These are phyloP conservation scores for Wallemia ichthyophaga DNA, from an alignment of 1,284 basidiomycete species.

Conservation along the genomic window DNA sequence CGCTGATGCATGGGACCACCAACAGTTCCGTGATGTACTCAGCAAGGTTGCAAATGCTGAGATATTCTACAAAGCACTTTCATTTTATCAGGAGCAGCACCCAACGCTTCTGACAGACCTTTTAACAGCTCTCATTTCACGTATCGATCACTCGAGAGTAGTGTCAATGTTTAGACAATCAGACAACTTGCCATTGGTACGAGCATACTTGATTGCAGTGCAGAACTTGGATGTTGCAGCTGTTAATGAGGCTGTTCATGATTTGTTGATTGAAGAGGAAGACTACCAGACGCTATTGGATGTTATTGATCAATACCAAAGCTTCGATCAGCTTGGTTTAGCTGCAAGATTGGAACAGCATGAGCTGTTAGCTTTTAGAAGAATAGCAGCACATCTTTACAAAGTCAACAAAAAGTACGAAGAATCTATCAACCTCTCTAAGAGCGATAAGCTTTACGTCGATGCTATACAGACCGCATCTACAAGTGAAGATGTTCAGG, in stretches of 20 bases:
- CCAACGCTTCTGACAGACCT: constrained; percentile 79
- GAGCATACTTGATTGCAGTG: constrained; percentile 82
- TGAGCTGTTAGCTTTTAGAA: constrained; percentile 75
- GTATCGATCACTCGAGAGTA: constrained; percentile 80
- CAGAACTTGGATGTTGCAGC: constrained; percentile 88
- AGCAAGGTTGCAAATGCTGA: constrained; percentile 92
- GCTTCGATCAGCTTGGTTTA: constrained; percentile 74
- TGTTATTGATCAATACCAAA: constrained; percentile 89
- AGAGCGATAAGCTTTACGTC: constrained; percentile 84
- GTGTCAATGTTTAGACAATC: constrained; percentile 63
- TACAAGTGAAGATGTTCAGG: constrained; percentile 40
- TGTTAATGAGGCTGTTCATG: constrained; percentile 93
- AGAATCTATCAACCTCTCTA: constrained; percentile 74
- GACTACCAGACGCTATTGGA: constrained; percentile 89
- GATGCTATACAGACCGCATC: constrained; percentile 87
- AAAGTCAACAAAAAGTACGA: constrained; percentile 92
- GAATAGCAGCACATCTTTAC: constrained; percentile 81
- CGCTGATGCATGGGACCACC: constrained; percentile 93
- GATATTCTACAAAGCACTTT: constrained; percentile 36
- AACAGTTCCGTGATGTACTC: constrained; percentile 88
- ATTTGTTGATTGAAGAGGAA: constrained; percentile 90
- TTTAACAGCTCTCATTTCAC: constrained; percentile 62
- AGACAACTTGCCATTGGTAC: constrained; percentile 79
- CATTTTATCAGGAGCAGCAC: constrained; percentile 75
- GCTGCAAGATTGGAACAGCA: constrained; percentile 67